Evolutionary conservation across 192 early-diverging fungal species (phyloP).

Genomic region (Phycomyces blakesleeanus): DNA sequence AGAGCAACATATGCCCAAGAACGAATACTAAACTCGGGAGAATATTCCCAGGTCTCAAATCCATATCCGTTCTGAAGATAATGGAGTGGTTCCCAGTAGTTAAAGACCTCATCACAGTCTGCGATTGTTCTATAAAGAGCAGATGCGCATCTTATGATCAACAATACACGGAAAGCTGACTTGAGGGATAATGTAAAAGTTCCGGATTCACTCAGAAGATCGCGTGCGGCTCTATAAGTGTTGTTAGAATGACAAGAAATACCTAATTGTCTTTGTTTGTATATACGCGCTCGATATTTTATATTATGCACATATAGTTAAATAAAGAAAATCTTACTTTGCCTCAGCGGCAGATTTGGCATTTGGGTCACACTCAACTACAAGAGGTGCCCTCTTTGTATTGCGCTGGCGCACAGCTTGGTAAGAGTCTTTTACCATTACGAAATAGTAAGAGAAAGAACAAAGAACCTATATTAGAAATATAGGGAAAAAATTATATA

Average conservation of each 20-base stretch:
- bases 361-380: neutral
- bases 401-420: neutral
- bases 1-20: conserved; percentile 78
- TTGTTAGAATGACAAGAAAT: neutral
- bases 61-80: conserved; percentile 81
- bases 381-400: neutral
- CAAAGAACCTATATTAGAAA: no score
- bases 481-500: no score
- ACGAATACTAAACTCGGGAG: conserved; percentile 81
- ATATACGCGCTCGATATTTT: no score
- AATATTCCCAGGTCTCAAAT: conserved; percentile 97
- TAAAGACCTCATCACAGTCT: conserved; percentile 90
- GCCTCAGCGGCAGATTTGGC: neutral
- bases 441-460: no score
- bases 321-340: neutral
- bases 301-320: neutral
- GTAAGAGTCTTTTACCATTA: neutral
- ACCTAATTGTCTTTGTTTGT: neutral
- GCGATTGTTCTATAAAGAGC: conserved; percentile 54
- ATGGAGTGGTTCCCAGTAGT: conserved; percentile 96
- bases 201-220: conserved; percentile 19
- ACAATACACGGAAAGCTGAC: conserved; percentile 48
- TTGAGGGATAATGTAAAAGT: conserved; percentile 24
- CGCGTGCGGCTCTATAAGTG: conserved; percentile 5
- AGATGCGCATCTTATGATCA: conserved; percentile 49